Evolutionary conservation across 2,329 filamentous ascomycete species (phyloP).

Genomic region (Torrubiella hemipterigena): DNA sequence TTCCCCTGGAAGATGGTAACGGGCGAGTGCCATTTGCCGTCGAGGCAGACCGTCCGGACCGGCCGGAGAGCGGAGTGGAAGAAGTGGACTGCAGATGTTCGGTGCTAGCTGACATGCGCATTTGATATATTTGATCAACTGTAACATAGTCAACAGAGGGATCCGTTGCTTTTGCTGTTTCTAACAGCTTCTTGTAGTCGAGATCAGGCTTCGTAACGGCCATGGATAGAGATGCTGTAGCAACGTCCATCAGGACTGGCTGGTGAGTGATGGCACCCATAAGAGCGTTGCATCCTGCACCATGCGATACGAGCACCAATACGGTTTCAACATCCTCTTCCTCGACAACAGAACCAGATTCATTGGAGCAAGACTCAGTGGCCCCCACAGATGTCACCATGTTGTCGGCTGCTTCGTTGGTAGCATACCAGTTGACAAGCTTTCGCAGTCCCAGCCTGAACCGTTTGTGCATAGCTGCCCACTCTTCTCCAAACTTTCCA

Average conservation of each 20-base stretch:
- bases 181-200: slow-evolving; percentile 23
- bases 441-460: slow-evolving; percentile 70
- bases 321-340: slow-evolving; percentile 63
- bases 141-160: too few species aligned
- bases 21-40: slow-evolving; percentile 18
- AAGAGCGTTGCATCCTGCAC: slow-evolving; percentile 89
- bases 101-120: slow-evolving; percentile 61
- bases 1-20: slow-evolving; percentile 20
- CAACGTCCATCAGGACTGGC: slow-evolving; percentile 81
- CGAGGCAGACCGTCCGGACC: slow-evolving; percentile 20
- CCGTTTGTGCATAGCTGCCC: slow-evolving; percentile 87
- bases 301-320: slow-evolving; percentile 82
- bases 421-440: slow-evolving; percentile 74
- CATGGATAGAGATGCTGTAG: slow-evolving; percentile 84
- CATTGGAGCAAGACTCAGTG: too few species aligned
- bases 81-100: slow-evolving; percentile 51
- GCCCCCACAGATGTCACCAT: slow-evolving; percentile 10
- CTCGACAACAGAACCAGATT: slow-evolving; percentile 23
- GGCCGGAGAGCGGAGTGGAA: slow-evolving; percentile 21
- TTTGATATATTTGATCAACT: slow-evolving; percentile 55
- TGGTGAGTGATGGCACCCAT: slow-evolving; percentile 87
- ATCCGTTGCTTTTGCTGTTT: too few species aligned
- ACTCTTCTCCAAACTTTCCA: slow-evolving; percentile 83
- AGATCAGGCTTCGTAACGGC: slow-evolving; percentile 50
- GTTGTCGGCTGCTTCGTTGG: slow-evolving; percentile 36